Evolutionary conservation across 2,329 filamentous ascomycete species (phyloP).

Genomic region (Trichothecium roseum): DNA sequence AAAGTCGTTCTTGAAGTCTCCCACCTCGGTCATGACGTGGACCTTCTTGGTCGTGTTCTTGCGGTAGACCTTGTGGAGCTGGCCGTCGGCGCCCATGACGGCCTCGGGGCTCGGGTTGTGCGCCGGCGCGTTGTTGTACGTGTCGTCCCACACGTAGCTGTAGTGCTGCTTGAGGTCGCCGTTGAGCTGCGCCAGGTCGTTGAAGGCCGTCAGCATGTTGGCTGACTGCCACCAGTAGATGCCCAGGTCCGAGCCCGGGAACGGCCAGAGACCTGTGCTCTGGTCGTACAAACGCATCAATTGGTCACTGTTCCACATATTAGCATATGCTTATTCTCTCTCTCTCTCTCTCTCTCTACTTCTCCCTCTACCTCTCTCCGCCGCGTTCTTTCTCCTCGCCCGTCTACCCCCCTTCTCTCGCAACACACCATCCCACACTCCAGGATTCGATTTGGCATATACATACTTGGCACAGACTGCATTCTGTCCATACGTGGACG

Average conservation of each 20-base stretch:
- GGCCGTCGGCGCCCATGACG: background rate
- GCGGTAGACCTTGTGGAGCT: background rate
- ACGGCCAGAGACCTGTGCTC: constrained; percentile 1
- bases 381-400: no score
- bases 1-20: constrained; percentile 1
- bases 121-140: constrained; percentile 1
- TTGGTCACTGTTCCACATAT: background rate
- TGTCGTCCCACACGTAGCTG: background rate
- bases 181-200: constrained; percentile 1
- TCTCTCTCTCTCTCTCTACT: no score
- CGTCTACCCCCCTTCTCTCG: no score
- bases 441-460: background rate
- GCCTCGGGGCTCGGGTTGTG: background rate
- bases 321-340: no score
- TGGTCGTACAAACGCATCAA: constrained; percentile 1
- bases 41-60: background rate
- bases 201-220: constrained; percentile 1
- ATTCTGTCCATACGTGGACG: background rate
- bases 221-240: constrained; percentile 2
- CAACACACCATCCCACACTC: no score
- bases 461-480: constrained; percentile 1
- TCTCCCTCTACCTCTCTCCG: no score
- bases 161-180: background rate
- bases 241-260: no score
- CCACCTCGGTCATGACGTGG: background rate